These are phyloP conservation scores for Boletus tomentosulus DNA, from an alignment of 768 basidiomycete species.

Conservation along the genomic window DNA sequence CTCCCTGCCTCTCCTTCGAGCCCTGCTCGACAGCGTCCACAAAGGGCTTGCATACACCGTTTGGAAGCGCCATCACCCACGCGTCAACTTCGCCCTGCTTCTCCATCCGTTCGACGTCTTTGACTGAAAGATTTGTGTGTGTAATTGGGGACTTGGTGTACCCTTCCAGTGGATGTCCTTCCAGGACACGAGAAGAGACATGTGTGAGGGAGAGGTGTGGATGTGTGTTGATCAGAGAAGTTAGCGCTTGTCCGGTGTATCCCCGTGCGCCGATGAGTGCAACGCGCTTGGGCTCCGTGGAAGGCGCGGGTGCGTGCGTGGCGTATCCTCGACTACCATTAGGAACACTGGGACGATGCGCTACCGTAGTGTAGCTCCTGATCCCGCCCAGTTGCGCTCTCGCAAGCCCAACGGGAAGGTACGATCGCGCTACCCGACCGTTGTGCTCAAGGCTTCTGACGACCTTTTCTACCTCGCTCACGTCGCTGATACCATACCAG, in stretches of 20 bases:
- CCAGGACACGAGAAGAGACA: slow-evolving; percentile 93
- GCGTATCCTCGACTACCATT: slow-evolving; percentile 74
- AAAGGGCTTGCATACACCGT: slow-evolving; percentile 93
- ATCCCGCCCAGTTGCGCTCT: slow-evolving; percentile 19
- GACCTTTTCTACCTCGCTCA: slow-evolving; percentile 84
- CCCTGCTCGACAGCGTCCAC: slow-evolving; percentile 90
- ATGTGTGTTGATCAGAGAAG: slow-evolving; percentile 81
- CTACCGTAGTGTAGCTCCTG: slow-evolving; percentile 18
- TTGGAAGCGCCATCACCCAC: slow-evolving; percentile 99
- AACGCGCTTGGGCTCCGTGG: slow-evolving; percentile 78
- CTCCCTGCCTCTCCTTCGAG: slow-evolving; percentile 45
- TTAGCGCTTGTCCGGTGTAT: slow-evolving; percentile 91
- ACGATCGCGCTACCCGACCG: slow-evolving; percentile 82
- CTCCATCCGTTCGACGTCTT: slow-evolving; percentile 87
- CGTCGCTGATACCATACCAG: slow-evolving; percentile 95
- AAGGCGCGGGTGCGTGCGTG: slow-evolving; percentile 46
- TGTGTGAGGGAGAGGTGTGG: slow-evolving; percentile 88
- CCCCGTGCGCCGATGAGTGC: slow-evolving; percentile 95
- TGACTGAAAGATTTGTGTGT: slow-evolving; percentile 76
- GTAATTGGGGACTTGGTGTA: slow-evolving; percentile 73
- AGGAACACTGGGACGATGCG: slow-evolving; percentile 33
- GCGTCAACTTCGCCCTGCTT: slow-evolving; percentile 88
- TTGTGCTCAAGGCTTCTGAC: slow-evolving; percentile 73
- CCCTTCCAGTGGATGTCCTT: slow-evolving; percentile 70
- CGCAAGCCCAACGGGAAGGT: slow-evolving; percentile 54